These are phyloP conservation scores for Fusarium sp. DNA, from an alignment of 2,329 filamentous ascomycete genomes.

Conservation along the genomic window DNA sequence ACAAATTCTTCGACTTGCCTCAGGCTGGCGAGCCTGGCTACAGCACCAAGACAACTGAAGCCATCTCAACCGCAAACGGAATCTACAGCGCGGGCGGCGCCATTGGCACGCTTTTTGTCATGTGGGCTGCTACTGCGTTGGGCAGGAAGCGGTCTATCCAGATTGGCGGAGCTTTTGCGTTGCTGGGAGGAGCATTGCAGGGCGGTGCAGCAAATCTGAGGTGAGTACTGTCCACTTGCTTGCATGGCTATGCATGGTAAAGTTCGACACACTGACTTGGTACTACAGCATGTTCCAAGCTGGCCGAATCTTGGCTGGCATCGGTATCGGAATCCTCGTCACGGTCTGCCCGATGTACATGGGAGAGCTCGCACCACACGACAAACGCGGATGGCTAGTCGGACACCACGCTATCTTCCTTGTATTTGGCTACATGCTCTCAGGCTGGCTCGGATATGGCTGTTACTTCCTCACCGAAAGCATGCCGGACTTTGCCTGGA, in stretches of 20 bases:
- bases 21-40: constrained; percentile 55
- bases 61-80: constrained; percentile 58
- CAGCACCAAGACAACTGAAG: constrained; percentile 53
- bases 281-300: constrained; percentile 47
- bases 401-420: constrained; percentile 58
- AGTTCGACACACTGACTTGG: accelerated
- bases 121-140: constrained; percentile 56
- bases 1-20: constrained; percentile 58
- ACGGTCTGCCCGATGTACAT: constrained; percentile 49
- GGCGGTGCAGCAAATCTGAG: constrained; percentile 53
- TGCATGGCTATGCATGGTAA: accelerated
- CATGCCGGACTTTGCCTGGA: constrained; percentile 49
- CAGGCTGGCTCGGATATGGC: constrained; percentile 50
- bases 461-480: constrained; percentile 38
- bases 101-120: constrained; percentile 56
- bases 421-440: constrained; percentile 57
- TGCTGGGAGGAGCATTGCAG: constrained; percentile 58
- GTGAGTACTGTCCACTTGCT: constrained; percentile 36
- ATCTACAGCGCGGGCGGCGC: constrained; percentile 59
- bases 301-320: constrained; percentile 55
- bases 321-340: constrained; percentile 52
- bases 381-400: constrained; percentile 58
- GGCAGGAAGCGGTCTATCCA: constrained; percentile 56
- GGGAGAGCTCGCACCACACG: constrained; percentile 45
- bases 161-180: constrained; percentile 52